Percentiles rank a stretch among this genome's conserved stretches.
phyloP scores from a whole-genome alignment of 202 grass and related monocot species.

The Eragrostis tef region DNA sequence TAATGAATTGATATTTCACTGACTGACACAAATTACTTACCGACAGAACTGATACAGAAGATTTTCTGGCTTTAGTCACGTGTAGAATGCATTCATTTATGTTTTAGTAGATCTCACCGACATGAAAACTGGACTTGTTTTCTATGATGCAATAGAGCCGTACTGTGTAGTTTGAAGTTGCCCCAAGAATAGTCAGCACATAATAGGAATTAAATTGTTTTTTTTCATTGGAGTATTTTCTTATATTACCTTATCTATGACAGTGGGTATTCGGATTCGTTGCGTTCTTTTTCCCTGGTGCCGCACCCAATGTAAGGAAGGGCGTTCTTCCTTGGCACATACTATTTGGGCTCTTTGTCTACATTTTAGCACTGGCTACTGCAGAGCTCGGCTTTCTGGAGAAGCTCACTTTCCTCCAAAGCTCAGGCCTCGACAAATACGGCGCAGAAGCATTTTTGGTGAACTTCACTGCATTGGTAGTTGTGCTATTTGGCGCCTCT shows the following conservation, averaged over 20 bases:
- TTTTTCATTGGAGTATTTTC: background rate
- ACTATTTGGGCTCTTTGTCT: constrained; percentile 65
- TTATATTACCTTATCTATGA: constrained; percentile 37
- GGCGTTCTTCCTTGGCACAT: constrained; percentile 65
- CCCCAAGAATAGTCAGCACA: background rate
- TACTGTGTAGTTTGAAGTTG: constrained; percentile 14
- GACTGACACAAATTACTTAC: background rate
- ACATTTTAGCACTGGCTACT: constrained; percentile 63
- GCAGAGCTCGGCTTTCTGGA: constrained; percentile 71
- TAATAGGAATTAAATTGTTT: background rate
- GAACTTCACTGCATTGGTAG: constrained; percentile 74
- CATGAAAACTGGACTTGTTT: constrained; percentile 24
- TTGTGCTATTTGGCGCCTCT: constrained; percentile 63
- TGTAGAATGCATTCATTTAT: background rate
- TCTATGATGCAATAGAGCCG: background rate
- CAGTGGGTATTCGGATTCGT: constrained; percentile 77
- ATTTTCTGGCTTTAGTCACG: background rate
- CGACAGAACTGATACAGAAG: background rate
- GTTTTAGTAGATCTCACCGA: background rate
- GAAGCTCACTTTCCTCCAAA: constrained; percentile 84
- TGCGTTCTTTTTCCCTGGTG: constrained; percentile 64
- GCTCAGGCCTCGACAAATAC: constrained; percentile 55
- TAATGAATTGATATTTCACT: background rate
- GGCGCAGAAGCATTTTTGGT: constrained; percentile 72
- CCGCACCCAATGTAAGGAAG: constrained; percentile 53